Percentiles rank a stretch among this genome's conserved stretches.
These are phyloP conservation scores for Hydnum rufescens DNA, from an alignment of 768 basidiomycete species.

Conservation along the genomic window DNA sequence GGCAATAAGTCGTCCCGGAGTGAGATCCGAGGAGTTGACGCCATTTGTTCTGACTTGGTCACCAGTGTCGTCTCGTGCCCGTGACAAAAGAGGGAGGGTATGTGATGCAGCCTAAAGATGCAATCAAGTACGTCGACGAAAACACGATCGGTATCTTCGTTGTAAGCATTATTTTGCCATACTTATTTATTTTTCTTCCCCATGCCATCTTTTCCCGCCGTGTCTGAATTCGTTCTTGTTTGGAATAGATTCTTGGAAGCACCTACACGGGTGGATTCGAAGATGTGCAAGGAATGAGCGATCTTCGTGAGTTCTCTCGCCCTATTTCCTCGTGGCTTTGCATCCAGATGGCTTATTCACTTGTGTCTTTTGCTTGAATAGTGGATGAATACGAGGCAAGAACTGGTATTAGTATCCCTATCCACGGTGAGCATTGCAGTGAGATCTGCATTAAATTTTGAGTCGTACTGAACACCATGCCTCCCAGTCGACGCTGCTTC, in stretches of 20 bases:
- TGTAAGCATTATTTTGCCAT: conserved; percentile 36
- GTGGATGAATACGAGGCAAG: conserved; percentile 15
- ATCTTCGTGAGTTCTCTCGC: conserved; percentile 20
- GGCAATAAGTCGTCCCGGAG: not conserved
- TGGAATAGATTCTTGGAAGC: conserved; percentile 14
- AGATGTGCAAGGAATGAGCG: conserved; percentile 68
- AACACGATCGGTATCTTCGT: conserved; percentile 54
- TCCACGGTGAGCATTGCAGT: conserved; percentile 32
- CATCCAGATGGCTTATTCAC: too few relatives aligned
- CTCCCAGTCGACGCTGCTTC: conserved; percentile 28
- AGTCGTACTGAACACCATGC: not conserved
- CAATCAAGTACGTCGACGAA: conserved; percentile 47
- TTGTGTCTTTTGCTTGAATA: conserved; percentile 12
- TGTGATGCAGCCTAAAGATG: conserved; percentile 49
- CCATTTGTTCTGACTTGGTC: too few relatives aligned
- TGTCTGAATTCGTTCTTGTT: not conserved
- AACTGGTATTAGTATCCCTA: conserved; percentile 29
- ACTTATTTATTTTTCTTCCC: conserved; percentile 10
- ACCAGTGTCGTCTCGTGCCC: conserved; percentile 33
- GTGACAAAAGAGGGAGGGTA: conserved; percentile 51
- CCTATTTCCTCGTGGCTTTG: too few relatives aligned
- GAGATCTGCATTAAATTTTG: not conserved
- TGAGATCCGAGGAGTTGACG: not conserved
- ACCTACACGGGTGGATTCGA: conserved; percentile 46
- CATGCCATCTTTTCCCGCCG: not conserved